Base-by-base conservation (phyloP, 768 basidiomycete species). In the Lentinula aciculospora region DNA sequence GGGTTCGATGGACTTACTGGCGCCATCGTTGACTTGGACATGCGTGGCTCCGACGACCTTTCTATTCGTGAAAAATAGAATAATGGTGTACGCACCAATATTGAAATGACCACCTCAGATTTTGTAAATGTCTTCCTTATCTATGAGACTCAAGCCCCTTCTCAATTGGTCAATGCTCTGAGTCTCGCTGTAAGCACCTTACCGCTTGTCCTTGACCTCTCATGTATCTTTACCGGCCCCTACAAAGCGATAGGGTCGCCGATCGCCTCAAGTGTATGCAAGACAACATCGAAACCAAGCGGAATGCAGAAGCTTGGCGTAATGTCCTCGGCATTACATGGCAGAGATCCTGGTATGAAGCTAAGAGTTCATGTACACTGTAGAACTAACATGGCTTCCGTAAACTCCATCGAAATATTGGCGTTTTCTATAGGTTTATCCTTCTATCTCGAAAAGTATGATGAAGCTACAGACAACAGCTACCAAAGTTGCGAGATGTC, bases 1-100 rank as follows among this genome's bases (percentile, higher is more conserved):
- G 67, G 68, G 28, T 68, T 67, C 50, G 67, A 69, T 40, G 61
- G 61, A 1, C 54, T 69, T n/a, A 65, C 67, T 1, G 67, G 65
- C 7, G 58, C 63, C 3, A 61, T 69, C 15, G 36, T 63, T 5
- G 60, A 61, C 15, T 67, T 67, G 32, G 63, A 67, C 36, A 65
- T 69, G 21, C 50, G 57, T 25, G 63, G 65, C 2, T 58, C 46
- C 17, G 57, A 69, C 50, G 67, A 65, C 1, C 42, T 39, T 1
- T 34, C 51, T 15, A 58, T 68, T 27, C 25, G 57, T 8, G 67
- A 69, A 23, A 67, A 63, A 53, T 69, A 67, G 68, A 44, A 13
- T 8, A 63, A 60, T n/a, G 59, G 61, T 13, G 39, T 62, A 29
- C 27, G 37, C 28, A 64, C 63, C 2, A 53, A 62, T 45, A 44